Conservation (phyloP, 1,284 basidiomycete genomes). For the Pseudozyma tsukubaensis region DNA sequence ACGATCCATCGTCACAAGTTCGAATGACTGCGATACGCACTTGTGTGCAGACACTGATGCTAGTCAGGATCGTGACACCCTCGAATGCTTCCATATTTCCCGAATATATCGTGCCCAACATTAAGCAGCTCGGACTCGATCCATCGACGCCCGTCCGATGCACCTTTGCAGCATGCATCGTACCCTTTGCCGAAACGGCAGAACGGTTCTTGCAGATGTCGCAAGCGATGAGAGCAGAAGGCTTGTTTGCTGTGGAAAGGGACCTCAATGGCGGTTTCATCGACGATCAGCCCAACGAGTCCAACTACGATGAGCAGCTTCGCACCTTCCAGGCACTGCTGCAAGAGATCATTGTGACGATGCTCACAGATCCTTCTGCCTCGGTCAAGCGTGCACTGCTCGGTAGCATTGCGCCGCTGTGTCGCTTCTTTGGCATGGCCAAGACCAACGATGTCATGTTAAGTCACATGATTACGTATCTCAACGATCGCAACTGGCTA, state of each 20-base stretch:
- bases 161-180: slow-evolving; percentile 87
- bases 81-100: slow-evolving; percentile 87
- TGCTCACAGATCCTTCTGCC: slow-evolving; percentile 73
- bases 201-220: slow-evolving; percentile 89
- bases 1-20: slow-evolving; percentile 85
- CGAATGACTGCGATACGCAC: slow-evolving; percentile 78
- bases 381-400: slow-evolving; percentile 74
- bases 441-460: slow-evolving; percentile 93
- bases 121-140: slow-evolving; percentile 83
- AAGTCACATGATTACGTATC: slow-evolving; percentile 97
- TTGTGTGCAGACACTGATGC: slow-evolving; percentile 83
- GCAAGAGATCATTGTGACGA: slow-evolving; percentile 86
- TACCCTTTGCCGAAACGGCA: slow-evolving; percentile 84
- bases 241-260: slow-evolving; percentile 77
- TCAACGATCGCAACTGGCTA: slow-evolving; percentile 93
- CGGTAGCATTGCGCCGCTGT: slow-evolving; percentile 84
- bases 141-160: slow-evolving; percentile 87
- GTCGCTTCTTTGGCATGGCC: slow-evolving; percentile 90
- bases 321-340: slow-evolving; percentile 86
- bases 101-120: slow-evolving; percentile 93
- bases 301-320: slow-evolving; percentile 70
- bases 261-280: slow-evolving; percentile 76
- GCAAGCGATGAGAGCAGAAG: slow-evolving; percentile 85
- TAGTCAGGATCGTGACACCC: slow-evolving; percentile 86
- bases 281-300: slow-evolving; percentile 47